Base-by-base conservation (phyloP, 495 filamentous ascomycete genomes). In the Terfezia claveryi region DNA sequence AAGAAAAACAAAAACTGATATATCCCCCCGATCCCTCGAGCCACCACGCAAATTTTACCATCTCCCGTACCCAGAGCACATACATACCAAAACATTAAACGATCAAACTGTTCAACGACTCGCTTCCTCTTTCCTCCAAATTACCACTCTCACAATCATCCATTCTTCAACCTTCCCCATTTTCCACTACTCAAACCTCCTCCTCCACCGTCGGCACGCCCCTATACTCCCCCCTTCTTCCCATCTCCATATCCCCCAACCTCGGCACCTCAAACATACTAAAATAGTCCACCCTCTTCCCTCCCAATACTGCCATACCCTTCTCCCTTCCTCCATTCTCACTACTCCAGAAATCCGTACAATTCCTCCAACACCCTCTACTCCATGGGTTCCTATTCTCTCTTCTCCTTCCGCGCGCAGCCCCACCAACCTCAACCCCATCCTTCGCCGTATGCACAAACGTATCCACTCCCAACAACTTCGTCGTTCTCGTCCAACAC, bases 341-440 rank as follows among this genome's bases (percentile, higher is more conserved):
- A 64, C 95, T 91, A 61, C 84, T 86, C 85, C 86, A 98, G 67
- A 98, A 98, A 68, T 98, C 91, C 55, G 79, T 86, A 64, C 89
- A 96, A 60, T 98, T 98, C 37, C 78, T 79, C 32, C 89, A 57
- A 14, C 85, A 66, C 16, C 92, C 91, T 38, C 77, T 75, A 36
- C 82, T 88, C 67, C 86, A 98, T 0, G 85, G 87, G 61, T 98
- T 98, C 36, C 72, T 70, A 55, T 77, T 76, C 50, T 51, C 23
- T 12, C 50, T n/a, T 20, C 23, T 23, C n/a, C 74, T 70, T 16
- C 71, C 70, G n/a, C 57, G 56, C 46, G 65, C 66, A 46, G 62
- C 64, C 8, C 71, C 72, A 2, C 69, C 70, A 1, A 76, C 75
- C 36, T 69, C 68, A 20, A 78, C 72, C 10, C 80, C 81, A 23